These are phyloP conservation scores for Dothistroma pini DNA, from an alignment of 2,329 filamentous ascomycete species.

Conservation along the genomic window DNA sequence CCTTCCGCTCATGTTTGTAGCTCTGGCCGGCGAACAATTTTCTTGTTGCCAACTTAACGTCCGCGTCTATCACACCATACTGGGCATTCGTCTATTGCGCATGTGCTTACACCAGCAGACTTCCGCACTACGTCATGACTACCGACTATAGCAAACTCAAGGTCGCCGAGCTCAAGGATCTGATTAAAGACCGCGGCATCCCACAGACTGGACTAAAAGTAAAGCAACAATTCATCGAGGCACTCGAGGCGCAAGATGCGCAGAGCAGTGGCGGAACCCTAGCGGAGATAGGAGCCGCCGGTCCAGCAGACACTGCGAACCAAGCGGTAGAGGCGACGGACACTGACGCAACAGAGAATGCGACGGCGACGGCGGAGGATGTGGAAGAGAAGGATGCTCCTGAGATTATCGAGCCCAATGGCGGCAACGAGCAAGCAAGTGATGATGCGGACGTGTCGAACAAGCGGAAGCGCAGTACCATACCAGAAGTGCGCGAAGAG, in stretches of 20 bases:
- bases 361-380: constrained; percentile 7
- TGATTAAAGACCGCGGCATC: constrained; percentile 47
- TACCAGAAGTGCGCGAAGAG: constrained; percentile 25
- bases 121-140: constrained; percentile 17
- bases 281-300: background rate
- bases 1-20: background rate
- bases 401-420: constrained; percentile 8
- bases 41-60: background rate
- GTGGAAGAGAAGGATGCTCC: constrained; percentile 16
- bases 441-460: constrained; percentile 17
- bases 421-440: background rate
- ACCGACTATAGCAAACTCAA: constrained; percentile 46
- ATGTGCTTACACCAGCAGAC: background rate
- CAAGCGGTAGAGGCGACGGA: constrained; percentile 4
- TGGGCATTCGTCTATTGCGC: constrained; percentile 1
- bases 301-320: constrained; percentile 3
- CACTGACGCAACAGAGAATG: constrained; percentile 20
- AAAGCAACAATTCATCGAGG: constrained; percentile 49
- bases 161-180: constrained; percentile 44
- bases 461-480: constrained; percentile 34
- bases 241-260: constrained; percentile 37
- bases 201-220: constrained; percentile 44
- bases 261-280: constrained; percentile 5
- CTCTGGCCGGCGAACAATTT: background rate
- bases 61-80: background rate